Evolutionary conservation across 345 rosid genomes (phyloP), one percentile per base, ranked within the genome.

Genomic region (Melaleuca alternifolia): DNA sequence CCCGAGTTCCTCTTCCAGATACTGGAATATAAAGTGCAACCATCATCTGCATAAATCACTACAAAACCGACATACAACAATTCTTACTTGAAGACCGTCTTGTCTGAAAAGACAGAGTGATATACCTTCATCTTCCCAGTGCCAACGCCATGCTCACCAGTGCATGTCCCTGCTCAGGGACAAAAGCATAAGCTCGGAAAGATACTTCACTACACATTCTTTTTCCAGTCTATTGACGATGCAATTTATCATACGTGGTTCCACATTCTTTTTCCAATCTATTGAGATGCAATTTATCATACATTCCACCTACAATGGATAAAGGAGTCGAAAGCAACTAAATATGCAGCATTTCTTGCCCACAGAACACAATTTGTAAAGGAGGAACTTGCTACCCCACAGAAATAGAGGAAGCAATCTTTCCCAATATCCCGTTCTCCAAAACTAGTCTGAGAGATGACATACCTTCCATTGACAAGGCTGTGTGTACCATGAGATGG

Each of bases 111-210:
- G 59, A 83, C 6, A 11, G 20, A 28, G 44, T 11, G 6, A 83
- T 20, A 48, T 93, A 95, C 99, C 98, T 97, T 96, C 94, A 96
- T 90, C 91, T 96, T 96, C 87, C 98, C 98, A 24, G 97, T 97
- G 87, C 99, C 98, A 84, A 96, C 95, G 53, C 99, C 98, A 82
- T 97, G 98, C 90, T 97, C 99, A 83, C 98, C 98, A 4, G 97
- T 94, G 88, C 99, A 97, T 50, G 98, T 97, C 90, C 98, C 99
- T 97, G 94, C 88, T 76, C 85, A 88, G 85, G 50, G 16, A 85
- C 37, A 85, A 83, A 76, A 86, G 54, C 57, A 86, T 3, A 28
- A 51, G 59, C 84, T 83, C 84, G 16, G 41, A 51, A 83, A 46
- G 14, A 83, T 20, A 28, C 28, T 6, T 48, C 51, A n/a, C 62